phyloP scores from a whole-genome alignment of 1,284 basidiomycete genomes.

The Apiotrichum sp. region DNA sequence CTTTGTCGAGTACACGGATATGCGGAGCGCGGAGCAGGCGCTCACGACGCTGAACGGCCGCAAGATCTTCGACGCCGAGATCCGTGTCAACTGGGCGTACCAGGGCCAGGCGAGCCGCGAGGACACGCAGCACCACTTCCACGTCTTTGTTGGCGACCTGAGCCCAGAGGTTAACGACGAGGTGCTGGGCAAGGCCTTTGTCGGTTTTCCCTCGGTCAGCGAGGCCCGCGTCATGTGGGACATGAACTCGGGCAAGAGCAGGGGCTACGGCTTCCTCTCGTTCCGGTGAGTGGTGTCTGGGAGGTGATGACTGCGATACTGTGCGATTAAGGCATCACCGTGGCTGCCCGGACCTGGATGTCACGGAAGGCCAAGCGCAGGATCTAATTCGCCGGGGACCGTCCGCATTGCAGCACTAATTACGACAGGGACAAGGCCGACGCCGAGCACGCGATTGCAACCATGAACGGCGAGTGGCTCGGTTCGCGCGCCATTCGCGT shows the following conservation, averaged over 20 bases:
- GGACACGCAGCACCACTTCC: conserved; percentile 90
- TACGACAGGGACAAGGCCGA: conserved; percentile 83
- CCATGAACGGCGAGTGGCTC: conserved; percentile 99
- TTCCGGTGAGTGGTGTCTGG: conserved; percentile 43
- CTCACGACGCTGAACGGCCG: conserved; percentile 93
- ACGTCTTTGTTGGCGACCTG: conserved; percentile 97
- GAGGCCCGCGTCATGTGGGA: conserved; percentile 99
- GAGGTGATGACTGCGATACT: too few species aligned
- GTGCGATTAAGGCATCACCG: too few species aligned
- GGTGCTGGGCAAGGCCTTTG: conserved; percentile 92
- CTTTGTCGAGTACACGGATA: conserved; percentile 95
- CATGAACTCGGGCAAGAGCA: conserved; percentile 95
- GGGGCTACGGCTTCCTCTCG: conserved; percentile 55
- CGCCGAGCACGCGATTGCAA: conserved; percentile 93
- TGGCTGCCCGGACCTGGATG: too few species aligned
- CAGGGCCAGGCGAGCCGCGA: conserved; percentile 78
- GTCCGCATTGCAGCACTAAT: conserved; percentile 44
- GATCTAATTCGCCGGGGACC: too few species aligned
- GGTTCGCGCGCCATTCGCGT: conserved; percentile 95
- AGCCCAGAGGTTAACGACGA: conserved; percentile 97
- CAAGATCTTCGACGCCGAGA: conserved; percentile 96
- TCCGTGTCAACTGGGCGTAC: conserved; percentile 96
- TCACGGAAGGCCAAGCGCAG: too few species aligned
- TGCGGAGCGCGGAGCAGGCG: conserved; percentile 94
- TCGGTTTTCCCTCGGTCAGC: conserved; percentile 85